A percentile compares a stretch with the other conserved stretches of the same genome.
Conservation (phyloP, 208 protist genomes). For the Spongospora subterranea region DNA sequence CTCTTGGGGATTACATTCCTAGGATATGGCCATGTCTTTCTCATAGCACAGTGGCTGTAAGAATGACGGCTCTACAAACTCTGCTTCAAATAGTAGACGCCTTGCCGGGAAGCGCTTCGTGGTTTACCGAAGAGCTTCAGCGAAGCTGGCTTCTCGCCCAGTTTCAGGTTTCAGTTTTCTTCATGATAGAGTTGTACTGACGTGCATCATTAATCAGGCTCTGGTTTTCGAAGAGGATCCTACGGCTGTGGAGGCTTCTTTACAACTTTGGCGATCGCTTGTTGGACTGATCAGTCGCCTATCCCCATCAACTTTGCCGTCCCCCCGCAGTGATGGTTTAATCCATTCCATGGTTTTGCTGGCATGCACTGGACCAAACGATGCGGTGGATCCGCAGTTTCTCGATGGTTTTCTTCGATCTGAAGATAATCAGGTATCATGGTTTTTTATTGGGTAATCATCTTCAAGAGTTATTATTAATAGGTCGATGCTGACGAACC, state of each 20-base stretch:
- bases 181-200: not conserved
- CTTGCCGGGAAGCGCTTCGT: not conserved
- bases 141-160: not conserved
- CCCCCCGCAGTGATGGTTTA: not conserved
- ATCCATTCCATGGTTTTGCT: not conserved
- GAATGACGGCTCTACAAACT: not conserved
- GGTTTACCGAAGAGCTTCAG: not conserved
- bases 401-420: not conserved
- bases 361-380: not conserved
- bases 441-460: no score
- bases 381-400: not conserved
- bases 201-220: not conserved
- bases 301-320: not conserved
- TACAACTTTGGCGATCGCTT: not conserved
- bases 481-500: no score
- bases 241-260: not conserved
- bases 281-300: not conserved
- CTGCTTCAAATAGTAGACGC: not conserved
- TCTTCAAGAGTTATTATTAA: no score
- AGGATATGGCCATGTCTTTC: not conserved
- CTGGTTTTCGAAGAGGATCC: conserved; percentile 2
- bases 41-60: not conserved
- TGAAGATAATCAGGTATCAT: no score
- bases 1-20: not conserved
- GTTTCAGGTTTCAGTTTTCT: conserved; percentile 20